Conservation (phyloP, 176 grass and related monocot genomes). For the Zoysia pacifica region DNA sequence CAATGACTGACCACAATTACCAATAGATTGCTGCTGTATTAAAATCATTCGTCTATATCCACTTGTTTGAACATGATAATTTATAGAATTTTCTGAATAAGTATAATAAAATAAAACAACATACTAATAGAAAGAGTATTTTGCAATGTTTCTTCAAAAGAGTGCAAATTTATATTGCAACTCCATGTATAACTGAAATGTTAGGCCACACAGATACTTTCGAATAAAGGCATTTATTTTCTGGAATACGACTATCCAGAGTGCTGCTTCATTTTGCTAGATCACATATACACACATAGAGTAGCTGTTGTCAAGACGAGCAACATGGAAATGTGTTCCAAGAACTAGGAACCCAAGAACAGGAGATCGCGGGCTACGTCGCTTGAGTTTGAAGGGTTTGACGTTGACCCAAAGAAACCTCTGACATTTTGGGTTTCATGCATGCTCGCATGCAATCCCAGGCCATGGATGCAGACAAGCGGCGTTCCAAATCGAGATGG, state of each 20-base stretch:
- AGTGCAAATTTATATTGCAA: neutral
- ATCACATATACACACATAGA: neutral
- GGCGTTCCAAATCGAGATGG: conserved; percentile 43
- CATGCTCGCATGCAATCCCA: neutral
- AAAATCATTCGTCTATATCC: neutral
- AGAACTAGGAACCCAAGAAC: conserved; percentile 42
- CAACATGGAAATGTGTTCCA: conserved; percentile 34
- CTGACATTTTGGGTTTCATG: conserved; percentile 27
- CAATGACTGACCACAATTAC: too few relatives aligned
- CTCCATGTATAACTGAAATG: too few relatives aligned
- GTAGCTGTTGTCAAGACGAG: conserved; percentile 15
- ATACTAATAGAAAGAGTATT: neutral
- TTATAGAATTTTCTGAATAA: neutral
- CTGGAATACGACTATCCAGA: neutral
- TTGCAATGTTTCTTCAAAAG: neutral
- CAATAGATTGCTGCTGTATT: neutral
- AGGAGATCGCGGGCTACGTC: conserved; percentile 31
- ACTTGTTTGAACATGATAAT: neutral
- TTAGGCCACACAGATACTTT: neutral
- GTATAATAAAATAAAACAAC: neutral
- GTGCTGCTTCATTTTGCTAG: neutral
- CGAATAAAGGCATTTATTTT: neutral
- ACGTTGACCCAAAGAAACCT: conserved; percentile 41
- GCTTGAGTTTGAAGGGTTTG: conserved; percentile 59
- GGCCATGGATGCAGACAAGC: conserved; percentile 37